These are phyloP conservation scores for Borovskyia barvae DNA, from an alignment of 208 protist genomes.

Conservation along the genomic window DNA sequence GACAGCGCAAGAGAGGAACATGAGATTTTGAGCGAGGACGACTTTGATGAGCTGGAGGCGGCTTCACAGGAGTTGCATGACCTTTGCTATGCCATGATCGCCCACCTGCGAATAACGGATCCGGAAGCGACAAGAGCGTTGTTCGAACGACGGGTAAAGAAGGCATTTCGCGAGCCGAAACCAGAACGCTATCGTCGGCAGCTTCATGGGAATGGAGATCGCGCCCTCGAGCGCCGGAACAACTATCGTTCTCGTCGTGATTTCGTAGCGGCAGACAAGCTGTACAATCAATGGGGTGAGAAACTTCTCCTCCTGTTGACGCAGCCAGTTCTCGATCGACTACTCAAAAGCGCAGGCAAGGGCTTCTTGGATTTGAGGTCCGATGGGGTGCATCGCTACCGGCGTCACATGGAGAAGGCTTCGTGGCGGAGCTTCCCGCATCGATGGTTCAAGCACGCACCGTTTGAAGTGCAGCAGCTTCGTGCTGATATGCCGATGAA, in stretches of 20 bases:
- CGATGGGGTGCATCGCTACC: slow-evolving; percentile 68
- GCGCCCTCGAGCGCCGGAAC: slow-evolving; percentile 42
- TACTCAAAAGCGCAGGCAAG: slow-evolving; percentile 76
- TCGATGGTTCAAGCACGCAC: slow-evolving; percentile 86
- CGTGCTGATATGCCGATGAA: slow-evolving; percentile 77
- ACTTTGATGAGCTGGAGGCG: slow-evolving; percentile 90
- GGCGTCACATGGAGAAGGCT: slow-evolving; percentile 45
- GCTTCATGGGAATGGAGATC: slow-evolving; percentile 62
- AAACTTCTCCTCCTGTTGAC: slow-evolving; percentile 80
- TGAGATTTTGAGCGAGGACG: slow-evolving; percentile 33
- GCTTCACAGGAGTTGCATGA: slow-evolving; percentile 90
- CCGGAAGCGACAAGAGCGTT: slow-evolving; percentile 51
- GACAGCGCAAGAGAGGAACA: slow-evolving; percentile 11
- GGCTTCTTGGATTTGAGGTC: slow-evolving; percentile 46
- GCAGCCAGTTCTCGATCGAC: slow-evolving; percentile 70
- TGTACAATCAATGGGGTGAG: slow-evolving; percentile 77
- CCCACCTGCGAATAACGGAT: slow-evolving; percentile 65
- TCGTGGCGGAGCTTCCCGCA: slow-evolving; percentile 82
- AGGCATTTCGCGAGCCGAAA: slow-evolving; percentile 73
- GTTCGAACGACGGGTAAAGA: slow-evolving; percentile 68
- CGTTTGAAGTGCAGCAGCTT: slow-evolving; percentile 89
- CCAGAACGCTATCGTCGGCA: slow-evolving; percentile 67
- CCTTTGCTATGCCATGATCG: slow-evolving; percentile 81
- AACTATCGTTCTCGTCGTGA: slow-evolving; percentile 59
- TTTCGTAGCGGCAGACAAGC: slow-evolving; percentile 52